A percentile compares a stretch with the other conserved stretches of the same genome.
Evolutionary conservation across 768 basidiomycete genomes (phyloP).

Genomic region (Serendipita indica): DNA sequence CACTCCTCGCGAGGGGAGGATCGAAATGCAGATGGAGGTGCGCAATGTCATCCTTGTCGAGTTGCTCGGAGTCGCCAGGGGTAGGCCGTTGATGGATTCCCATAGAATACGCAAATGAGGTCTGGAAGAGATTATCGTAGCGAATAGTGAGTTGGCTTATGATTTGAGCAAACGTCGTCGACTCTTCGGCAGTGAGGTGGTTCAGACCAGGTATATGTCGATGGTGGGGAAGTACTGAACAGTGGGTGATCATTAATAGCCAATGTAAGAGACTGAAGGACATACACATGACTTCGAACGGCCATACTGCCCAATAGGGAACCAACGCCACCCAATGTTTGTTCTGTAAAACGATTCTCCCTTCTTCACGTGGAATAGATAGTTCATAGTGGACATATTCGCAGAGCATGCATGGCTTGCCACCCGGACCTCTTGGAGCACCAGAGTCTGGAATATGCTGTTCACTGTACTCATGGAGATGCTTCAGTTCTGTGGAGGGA

Average conservation of each 20-base stretch:
- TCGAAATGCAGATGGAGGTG: constrained; percentile 81
- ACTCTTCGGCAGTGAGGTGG: constrained; percentile 47
- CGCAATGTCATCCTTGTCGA: constrained; percentile 37
- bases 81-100: constrained; percentile 78
- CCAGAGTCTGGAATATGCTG: constrained; percentile 22
- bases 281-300: constrained; percentile 66
- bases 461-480: constrained; percentile 36
- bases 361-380: constrained; percentile 25
- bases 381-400: constrained; percentile 65
- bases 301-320: constrained; percentile 95
- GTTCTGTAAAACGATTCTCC: constrained; percentile 56
- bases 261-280: constrained; percentile 11
- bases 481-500: constrained; percentile 49
- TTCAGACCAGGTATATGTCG: constrained; percentile 63
- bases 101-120: constrained; percentile 90
- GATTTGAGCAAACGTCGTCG: constrained; percentile 46
- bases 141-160: constrained; percentile 47
- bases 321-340: constrained; percentile 72
- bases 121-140: constrained; percentile 69
- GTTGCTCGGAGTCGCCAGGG: constrained; percentile 26
- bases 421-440: constrained; percentile 43
- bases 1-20: constrained; percentile 70
- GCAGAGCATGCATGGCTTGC: constrained; percentile 55
- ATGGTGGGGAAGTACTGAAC: constrained; percentile 54
- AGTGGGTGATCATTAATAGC: background rate